Conservation (phyloP, 805 yeast species). For the Myxozyma udenii region DNA sequence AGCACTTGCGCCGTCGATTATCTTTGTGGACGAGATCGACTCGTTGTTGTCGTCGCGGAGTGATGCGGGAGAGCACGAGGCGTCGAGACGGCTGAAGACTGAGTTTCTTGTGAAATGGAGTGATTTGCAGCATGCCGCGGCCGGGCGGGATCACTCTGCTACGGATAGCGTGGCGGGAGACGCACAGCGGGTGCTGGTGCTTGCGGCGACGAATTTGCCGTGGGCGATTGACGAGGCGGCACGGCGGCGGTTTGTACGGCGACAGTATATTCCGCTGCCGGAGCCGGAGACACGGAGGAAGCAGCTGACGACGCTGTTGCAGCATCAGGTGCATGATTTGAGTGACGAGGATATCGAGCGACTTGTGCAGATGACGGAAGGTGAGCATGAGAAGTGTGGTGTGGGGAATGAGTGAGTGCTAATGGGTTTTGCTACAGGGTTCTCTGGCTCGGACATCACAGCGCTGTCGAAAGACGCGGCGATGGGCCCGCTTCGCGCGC, state of each 20-base stretch:
- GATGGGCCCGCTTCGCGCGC: constrained; percentile 89
- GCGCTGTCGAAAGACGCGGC: constrained; percentile 96
- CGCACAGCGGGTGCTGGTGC: constrained; percentile 69
- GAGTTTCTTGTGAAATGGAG: constrained; percentile 96
- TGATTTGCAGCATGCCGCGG: constrained; percentile 80
- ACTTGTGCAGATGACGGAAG: constrained; percentile 66
- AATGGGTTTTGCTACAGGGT: constrained; percentile 35
- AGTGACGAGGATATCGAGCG: constrained; percentile 58
- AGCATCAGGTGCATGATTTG: constrained; percentile 69
- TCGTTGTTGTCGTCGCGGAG: constrained; percentile 80
- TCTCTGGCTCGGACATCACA: constrained; percentile 91
- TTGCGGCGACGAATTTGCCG: constrained; percentile 94
- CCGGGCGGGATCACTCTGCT: constrained; percentile 52
- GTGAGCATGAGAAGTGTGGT: no score
- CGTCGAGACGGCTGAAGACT: constrained; percentile 83
- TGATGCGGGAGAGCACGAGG: constrained; percentile 75
- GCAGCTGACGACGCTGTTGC: constrained; percentile 65
- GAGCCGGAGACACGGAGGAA: constrained; percentile 74
- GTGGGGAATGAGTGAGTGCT: no score
- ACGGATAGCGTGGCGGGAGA: constrained; percentile 38
- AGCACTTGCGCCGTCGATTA: constrained; percentile 85
- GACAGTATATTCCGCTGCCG: constrained; percentile 92
- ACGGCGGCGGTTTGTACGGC: constrained; percentile 81
- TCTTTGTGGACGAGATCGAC: constrained; percentile 94
- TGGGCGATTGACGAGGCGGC: constrained; percentile 99